Conservation (phyloP, 345 rosid species). For the Hypericum androsaemum region DNA sequence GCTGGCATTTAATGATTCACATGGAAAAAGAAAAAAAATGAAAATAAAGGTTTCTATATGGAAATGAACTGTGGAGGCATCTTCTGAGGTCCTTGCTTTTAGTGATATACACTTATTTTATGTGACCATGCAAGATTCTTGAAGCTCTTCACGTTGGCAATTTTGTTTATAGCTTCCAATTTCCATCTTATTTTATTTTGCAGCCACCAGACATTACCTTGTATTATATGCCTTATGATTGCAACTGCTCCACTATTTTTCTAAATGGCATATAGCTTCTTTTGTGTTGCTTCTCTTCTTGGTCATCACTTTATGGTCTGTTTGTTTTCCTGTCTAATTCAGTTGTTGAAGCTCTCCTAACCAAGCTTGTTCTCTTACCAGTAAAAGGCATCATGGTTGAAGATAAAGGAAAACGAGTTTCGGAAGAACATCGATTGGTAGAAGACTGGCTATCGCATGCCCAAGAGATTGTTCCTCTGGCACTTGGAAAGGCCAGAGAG, state of each 20-base stretch:
- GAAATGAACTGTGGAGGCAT: constrained; percentile 39
- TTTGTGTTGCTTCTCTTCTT: constrained; percentile 18
- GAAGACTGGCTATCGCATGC: constrained; percentile 69
- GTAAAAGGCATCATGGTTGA: constrained; percentile 36
- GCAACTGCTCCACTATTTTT: constrained; percentile 66
- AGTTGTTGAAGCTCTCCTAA: constrained; percentile 20
- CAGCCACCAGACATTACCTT: constrained; percentile 3
- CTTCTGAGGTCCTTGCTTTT: too few relatives aligned
- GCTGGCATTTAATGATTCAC: constrained; percentile 48
- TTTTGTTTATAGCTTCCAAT: constrained; percentile 19
- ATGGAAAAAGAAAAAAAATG: constrained; percentile 19
- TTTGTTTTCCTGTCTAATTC: constrained; percentile 19
- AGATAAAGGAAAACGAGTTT: constrained; percentile 23
- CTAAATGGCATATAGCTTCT: constrained; percentile 5
- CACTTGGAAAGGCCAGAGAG: constrained; percentile 43
- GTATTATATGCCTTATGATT: constrained; percentile 32
- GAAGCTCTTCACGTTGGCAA: constrained; percentile 33
- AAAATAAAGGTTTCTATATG: neutral
- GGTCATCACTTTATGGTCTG: constrained; percentile 15
- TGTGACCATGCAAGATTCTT: constrained; percentile 51
- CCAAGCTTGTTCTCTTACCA: constrained; percentile 18
- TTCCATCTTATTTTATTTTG: constrained; percentile 19
- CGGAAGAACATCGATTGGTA: constrained; percentile 27
- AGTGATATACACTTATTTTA: constrained; percentile 34
- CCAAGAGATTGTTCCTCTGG: constrained; percentile 63